Evolutionary conservation across 2,329 filamentous ascomycete species (phyloP), one percentile per base, ranked within the genome.

Genomic region (Penicillium sp.): DNA sequence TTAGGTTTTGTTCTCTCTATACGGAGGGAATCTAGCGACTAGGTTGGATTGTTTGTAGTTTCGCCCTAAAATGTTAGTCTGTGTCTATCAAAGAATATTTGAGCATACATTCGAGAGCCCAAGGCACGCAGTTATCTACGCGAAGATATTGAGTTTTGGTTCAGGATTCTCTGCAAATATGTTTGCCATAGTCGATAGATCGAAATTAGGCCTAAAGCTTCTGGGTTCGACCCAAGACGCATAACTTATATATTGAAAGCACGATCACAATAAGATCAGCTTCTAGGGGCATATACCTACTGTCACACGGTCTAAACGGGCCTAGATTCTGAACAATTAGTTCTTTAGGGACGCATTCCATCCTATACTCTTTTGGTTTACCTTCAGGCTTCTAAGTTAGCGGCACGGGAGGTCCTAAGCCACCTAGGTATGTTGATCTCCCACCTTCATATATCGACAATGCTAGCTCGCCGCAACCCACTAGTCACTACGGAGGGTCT

Each of bases 391-490:
- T 44, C 44, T 47, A 42, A 52, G 44, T 52, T 41, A 52, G 49
- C 49, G 3, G 35, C 35, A 12, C 6, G 7, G 42, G 23, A 41
- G 28, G 28, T 6, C 20, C 25, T 18, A 28, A 42, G 35, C 31
- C n/a, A 20, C 5, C 29, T 31, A 10, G 31, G n/a, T 15, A 23
- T 42, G 29, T 31, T 37, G n/a, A 23, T 18, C 33, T 37, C 40
- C 31, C n/a, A 29, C 20, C 29, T 44, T 39, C 28, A 44, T 33
- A 35, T 24, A 37, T 38, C 25, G 2, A 50, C 20, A 35, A 53
- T 53, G 44, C 28, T 37, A 23, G 7, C 33, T 42, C 50, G 47
- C 37, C 44, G 29, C 18, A 53, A 50, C 37, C 37, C 40, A 39
- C 18, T 25, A 37, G 44, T 47, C 13, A 53, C 46, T 25, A 29